Conservation (phyloP, 31 red algal species). For the Endocladia muricata region DNA sequence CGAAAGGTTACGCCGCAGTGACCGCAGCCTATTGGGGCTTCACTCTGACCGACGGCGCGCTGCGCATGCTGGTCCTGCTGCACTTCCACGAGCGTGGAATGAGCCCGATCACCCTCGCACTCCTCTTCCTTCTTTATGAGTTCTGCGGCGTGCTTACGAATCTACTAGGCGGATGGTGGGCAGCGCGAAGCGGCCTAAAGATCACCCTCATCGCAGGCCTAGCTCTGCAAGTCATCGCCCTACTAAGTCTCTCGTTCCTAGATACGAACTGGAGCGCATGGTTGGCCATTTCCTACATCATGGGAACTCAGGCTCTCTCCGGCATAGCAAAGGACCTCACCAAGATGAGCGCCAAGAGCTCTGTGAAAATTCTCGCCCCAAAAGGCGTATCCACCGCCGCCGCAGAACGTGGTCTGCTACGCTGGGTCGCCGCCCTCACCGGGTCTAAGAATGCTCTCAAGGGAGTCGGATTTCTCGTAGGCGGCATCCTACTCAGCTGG, state of each 20-base stretch:
- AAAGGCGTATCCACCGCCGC: conserved; percentile 8
- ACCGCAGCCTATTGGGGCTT: conserved; percentile 27
- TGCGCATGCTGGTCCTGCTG: conserved; percentile 65
- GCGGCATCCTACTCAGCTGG: conserved; percentile 19
- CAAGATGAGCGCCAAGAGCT: conserved; percentile 34
- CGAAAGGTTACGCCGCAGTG: conserved; percentile 3
- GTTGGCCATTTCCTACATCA: conserved; percentile 22
- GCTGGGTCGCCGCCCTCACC: conserved; percentile 26
- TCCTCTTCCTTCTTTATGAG: conserved; percentile 40
- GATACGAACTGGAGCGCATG: neutral
- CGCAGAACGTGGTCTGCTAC: conserved; percentile 2
- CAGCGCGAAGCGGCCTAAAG: conserved; percentile 1
- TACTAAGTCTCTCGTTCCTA: neutral
- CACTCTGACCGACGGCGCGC: conserved; percentile 48
- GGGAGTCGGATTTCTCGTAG: conserved; percentile 39
- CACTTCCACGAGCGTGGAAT: conserved; percentile 24
- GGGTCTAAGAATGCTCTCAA: conserved; percentile 58
- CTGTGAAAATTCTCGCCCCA: conserved; percentile 12
- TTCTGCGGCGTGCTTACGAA: conserved; percentile 39
- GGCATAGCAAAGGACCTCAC: conserved; percentile 49
- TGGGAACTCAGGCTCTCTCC: conserved; percentile 19
- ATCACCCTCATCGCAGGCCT: conserved; percentile 27
- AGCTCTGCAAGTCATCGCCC: neutral
- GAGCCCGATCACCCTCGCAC: neutral
- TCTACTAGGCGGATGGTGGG: conserved; percentile 35